Conservation (phyloP, 108 stramenopile species). For the Fragilariopsis cylindrus region DNA sequence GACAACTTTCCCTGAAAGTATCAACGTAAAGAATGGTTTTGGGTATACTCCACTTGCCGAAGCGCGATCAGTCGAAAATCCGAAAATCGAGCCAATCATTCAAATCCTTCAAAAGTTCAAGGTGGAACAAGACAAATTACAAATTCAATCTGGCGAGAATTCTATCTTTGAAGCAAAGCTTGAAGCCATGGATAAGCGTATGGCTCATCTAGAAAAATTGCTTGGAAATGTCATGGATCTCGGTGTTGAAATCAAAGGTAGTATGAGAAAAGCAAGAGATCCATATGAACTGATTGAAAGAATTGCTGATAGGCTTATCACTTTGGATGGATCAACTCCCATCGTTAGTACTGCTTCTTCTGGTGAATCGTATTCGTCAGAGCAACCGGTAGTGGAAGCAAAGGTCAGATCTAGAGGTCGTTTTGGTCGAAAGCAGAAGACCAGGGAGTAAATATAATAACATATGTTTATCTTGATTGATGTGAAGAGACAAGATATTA, state of each 20-base stretch:
- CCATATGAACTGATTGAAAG: slow-evolving; percentile 39
- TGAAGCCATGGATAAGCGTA: slow-evolving; percentile 41
- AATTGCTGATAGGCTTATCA: slow-evolving; percentile 51
- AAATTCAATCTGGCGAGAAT: slow-evolving; percentile 31
- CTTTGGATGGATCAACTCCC: slow-evolving; percentile 26
- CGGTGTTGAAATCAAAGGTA: slow-evolving; percentile 47
- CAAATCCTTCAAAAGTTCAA: slow-evolving; percentile 79
- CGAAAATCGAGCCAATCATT: slow-evolving; percentile 75
- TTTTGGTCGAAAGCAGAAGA: slow-evolving; percentile 16
- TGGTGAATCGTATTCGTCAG: not conserved
- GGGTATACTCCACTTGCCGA: slow-evolving; percentile 86
- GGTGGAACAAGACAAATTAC: slow-evolving; percentile 62
- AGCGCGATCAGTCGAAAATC: slow-evolving; percentile 61
- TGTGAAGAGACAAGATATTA: not conserved
- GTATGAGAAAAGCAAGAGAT: slow-evolving; percentile 41
- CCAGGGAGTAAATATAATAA: not conserved
- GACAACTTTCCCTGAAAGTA: slow-evolving; percentile 78
- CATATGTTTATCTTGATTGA: not conserved
- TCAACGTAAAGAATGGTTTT: slow-evolving; percentile 83
- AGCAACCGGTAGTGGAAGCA: not conserved
- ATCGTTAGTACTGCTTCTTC: not conserved
- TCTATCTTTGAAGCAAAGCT: slow-evolving; percentile 46
- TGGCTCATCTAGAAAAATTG: slow-evolving; percentile 46
- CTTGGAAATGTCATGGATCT: slow-evolving; percentile 39
- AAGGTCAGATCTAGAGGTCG: slow-evolving; percentile 13